Percentiles rank a stretch among this genome's conserved stretches.
phyloP scores from a whole-genome alignment of 2,329 filamentous ascomycete species.

The Clonostachys sp. region DNA sequence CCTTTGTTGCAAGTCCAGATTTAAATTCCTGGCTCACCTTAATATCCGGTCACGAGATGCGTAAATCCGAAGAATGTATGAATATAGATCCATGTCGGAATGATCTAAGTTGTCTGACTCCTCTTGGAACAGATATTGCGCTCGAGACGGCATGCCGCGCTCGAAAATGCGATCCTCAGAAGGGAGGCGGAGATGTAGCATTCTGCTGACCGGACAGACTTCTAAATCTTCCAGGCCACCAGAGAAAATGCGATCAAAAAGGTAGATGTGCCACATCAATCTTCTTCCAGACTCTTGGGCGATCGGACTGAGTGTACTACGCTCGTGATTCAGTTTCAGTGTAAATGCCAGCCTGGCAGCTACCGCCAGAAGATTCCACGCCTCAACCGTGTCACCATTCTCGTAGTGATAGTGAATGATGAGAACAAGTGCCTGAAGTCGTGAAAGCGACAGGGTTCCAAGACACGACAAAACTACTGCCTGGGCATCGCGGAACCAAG shows the following conservation, averaged over 20 bases:
- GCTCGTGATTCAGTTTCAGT: conserved; percentile 16
- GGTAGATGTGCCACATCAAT: conserved; percentile 18
- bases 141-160: conserved; percentile 10
- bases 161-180: conserved; percentile 15
- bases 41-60: conserved; percentile 13
- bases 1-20: too few relatives aligned
- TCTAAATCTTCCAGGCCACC: conserved; percentile 19
- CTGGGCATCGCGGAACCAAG: conserved; percentile 13
- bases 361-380: conserved; percentile 12
- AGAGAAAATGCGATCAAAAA: conserved; percentile 13
- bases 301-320: conserved; percentile 6
- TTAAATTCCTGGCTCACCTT: too few relatives aligned
- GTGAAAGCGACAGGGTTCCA: neutral
- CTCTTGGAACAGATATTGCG: conserved; percentile 6
- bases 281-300: conserved; percentile 14
- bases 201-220: conserved; percentile 12
- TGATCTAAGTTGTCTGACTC: neutral
- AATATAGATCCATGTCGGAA: conserved; percentile 9
- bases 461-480: neutral
- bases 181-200: conserved; percentile 13
- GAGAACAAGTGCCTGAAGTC: conserved; percentile 13
- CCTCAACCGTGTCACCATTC: conserved; percentile 4
- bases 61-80: conserved; percentile 10
- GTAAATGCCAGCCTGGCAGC: conserved; percentile 16
- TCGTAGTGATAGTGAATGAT: conserved; percentile 9